Evolutionary conservation across 192 early-diverging fungal genomes (phyloP), one percentile per base, ranked within the genome.

Genomic region (Backusella sp.): DNA sequence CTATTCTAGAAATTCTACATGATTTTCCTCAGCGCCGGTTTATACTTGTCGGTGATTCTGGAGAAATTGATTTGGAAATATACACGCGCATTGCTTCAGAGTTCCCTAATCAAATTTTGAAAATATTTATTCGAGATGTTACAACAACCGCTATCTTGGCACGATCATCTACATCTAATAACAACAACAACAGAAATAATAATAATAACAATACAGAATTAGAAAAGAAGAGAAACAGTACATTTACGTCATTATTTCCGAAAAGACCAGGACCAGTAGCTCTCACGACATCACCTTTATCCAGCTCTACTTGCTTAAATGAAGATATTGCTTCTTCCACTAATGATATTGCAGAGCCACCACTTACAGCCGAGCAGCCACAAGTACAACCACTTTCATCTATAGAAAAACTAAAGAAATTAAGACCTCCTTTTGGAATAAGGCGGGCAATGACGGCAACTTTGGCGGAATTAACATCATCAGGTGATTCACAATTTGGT

Each of bases 81-180:
- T 90, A 95, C 68, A 88, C 92, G 4, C 87, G 85, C 2, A 84
- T 97, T 36, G 89, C 90, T 4, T 67, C 76, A 0, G 84, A 85
- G 11, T 85, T 84, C 42, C 94, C 95, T 1, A 85, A 77, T 12
- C 90, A 89, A 62, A 88, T 98, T n/a, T 68, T 94, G 44, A 92
- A 91, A 73, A 93, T 98, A 37, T 95, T 95, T 70, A 95, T 98
- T 59, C 91, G 94, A 36, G 93, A 96, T 70, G 83, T 89, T 36
- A 86, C 87, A 4, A 86, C 83, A 0, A 17, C 72, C 8, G 70
- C 19, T 66, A 42, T 62, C 26, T 62, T 62, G 56, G 23, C 56
- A 62, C 21, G 56, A 62, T 62, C 56, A 26, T 62, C 26, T 32
- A 34, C 56, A 26, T 62, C 26, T 44, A 34, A 68, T 23, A 66